These are phyloP conservation scores for Buddleja alternifolia DNA, from an alignment of 257 asterid genomes.

Conservation along the genomic window DNA sequence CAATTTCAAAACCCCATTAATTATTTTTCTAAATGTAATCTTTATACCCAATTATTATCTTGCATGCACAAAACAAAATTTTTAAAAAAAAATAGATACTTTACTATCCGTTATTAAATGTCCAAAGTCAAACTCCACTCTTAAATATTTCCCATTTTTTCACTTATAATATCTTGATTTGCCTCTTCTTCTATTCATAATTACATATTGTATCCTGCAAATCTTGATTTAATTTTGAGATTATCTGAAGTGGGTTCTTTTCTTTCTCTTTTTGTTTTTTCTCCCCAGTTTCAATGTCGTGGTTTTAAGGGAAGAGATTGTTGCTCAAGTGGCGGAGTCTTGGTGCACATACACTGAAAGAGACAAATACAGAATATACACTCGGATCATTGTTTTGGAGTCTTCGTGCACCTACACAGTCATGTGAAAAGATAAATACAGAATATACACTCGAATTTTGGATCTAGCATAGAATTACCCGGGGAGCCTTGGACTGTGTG, in stretches of 20 bases:
- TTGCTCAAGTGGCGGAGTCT: constrained; percentile 44
- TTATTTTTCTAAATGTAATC: constrained; percentile 15
- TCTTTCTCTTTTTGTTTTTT: neutral
- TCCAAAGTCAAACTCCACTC: constrained; percentile 29
- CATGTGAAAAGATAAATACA: no score
- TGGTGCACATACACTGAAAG: no score
- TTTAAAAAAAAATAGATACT: neutral
- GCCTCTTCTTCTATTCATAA: neutral
- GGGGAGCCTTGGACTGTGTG: constrained; percentile 45
- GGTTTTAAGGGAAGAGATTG: constrained; percentile 36
- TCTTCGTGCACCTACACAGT: no score
- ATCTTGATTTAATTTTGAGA: constrained; percentile 21
- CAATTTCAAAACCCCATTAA: neutral
- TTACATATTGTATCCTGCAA: neutral
- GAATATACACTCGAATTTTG: no score
- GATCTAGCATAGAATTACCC: no score
- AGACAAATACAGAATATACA: no score
- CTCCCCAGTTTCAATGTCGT: constrained; percentile 26
- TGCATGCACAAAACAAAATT: constrained; percentile 22
- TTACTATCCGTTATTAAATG: constrained; percentile 19
- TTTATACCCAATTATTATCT: constrained; percentile 16
- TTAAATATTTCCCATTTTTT: neutral
- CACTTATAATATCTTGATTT: neutral
- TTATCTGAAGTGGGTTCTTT: constrained; percentile 11
- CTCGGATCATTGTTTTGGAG: no score